Base-by-base conservation (phyloP, 2,329 filamentous ascomycete species). In the Pseudopyricularia javanii region DNA sequence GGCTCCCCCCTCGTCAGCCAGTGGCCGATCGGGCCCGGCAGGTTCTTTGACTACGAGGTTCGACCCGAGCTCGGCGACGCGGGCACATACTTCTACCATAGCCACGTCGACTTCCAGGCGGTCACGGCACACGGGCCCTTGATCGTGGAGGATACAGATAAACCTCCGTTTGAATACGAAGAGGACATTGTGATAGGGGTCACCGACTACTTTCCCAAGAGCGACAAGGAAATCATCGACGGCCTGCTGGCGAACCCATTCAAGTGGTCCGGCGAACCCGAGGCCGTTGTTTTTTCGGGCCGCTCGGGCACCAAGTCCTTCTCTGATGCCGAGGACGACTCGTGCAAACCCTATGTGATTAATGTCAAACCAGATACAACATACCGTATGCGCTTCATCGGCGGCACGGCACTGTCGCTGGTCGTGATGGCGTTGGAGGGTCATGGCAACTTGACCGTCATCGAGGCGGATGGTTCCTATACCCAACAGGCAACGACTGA, bases 41-140 rank as follows among this genome's bases (percentile, higher is more conserved):
- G 78, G 54, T 86, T 78, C 65, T 86, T 86, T 62, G 83, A 86
- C 65, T 86, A 86, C 60, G 80, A 86, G 59, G 65, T 86, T 3
- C 70, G 71, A 15, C 74, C 79, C 0, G 64, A 74, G 3, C 45
- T 62, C 1, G 75, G 73, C 6, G 74, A 79, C 52, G 74, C 78
- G 0, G 83, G 82, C 4, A 80, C 80, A 0, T 86, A 84, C 60
- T 85, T 50, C 28, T 50, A 50, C 33, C 49, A 50, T 33, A 37
- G 32, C 9, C 49, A 86, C 56, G 71, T 85, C 15, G 80, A 74
- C 0, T 78, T 85, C 54, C 81, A 86, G 60, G 76, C 78, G 0
- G 64, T 78, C 33, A 78, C 79, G 14, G 78, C 78, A 0, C 64
- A 72, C 7, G 83, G 83, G 0, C 66, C 75, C 0, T 59, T 86